phyloP scores from a whole-genome alignment of 1,284 basidiomycete species.

The Wallemia ichthyophaga region DNA sequence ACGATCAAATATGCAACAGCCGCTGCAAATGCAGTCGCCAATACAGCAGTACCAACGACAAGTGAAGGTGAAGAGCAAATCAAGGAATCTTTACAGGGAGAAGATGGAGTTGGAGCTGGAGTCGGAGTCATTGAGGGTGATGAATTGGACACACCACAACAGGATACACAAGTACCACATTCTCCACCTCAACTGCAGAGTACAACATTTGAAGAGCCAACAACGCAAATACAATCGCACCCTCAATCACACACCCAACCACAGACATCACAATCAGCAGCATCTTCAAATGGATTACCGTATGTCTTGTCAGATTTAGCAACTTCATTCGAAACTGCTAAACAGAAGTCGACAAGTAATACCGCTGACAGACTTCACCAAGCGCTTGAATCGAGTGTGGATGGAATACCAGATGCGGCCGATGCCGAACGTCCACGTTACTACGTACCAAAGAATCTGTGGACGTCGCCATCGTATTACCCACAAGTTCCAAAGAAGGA shows the following conservation, averaged over 20 bases:
- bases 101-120: not conserved
- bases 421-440: conserved; percentile 93
- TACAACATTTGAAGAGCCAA: conserved; percentile 7
- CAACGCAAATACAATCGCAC: conserved; percentile 10
- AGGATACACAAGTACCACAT: not conserved
- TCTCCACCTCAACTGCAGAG: conserved; percentile 1
- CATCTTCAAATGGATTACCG: not conserved
- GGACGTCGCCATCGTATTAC: conserved; percentile 75
- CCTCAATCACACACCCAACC: too few species aligned
- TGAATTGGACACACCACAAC: conserved; percentile 1
- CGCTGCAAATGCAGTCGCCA: conserved; percentile 45
- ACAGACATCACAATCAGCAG: not conserved
- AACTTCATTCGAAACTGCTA: conserved; percentile 76
- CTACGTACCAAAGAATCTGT: conserved; percentile 80
- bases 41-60: conserved; percentile 4
- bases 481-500: conserved; percentile 59
- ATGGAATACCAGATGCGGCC: conserved; percentile 46
- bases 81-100: too few species aligned
- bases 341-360: conserved; percentile 47
- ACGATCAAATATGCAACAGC: conserved; percentile 67
- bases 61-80: not conserved
- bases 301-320: conserved; percentile 66
- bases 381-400: not conserved
- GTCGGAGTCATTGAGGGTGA: not conserved
- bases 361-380: not conserved